Conservation (phyloP, 2,329 filamentous ascomycete genomes). For the Alternaria dauci region DNA sequence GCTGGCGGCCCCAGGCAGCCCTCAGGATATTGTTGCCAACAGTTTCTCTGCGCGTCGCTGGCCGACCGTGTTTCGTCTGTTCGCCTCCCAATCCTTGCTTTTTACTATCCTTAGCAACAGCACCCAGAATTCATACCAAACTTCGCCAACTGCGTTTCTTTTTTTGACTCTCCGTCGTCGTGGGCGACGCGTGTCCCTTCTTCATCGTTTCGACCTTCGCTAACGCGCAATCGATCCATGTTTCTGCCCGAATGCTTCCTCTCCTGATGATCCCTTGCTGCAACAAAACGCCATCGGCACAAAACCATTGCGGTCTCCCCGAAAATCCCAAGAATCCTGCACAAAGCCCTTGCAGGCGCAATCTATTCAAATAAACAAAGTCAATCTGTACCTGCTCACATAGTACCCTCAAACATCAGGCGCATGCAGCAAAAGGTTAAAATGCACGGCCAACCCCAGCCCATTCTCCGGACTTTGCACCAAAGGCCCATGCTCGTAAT, state of each 20-base stretch:
- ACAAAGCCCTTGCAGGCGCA: slow-evolving; percentile 3
- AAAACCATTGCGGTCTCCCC: background rate
- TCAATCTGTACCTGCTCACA: slow-evolving; percentile 8
- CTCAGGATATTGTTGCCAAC: slow-evolving; percentile 4
- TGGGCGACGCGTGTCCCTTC: slow-evolving; percentile 15
- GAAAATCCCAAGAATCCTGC: background rate
- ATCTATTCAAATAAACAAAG: slow-evolving; percentile 15
- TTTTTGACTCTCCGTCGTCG: slow-evolving; percentile 2
- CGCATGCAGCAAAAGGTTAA: slow-evolving; percentile 7
- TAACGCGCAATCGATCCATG: background rate
- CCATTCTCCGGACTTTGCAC: slow-evolving; percentile 10
- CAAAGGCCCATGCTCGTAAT: slow-evolving; percentile 12
- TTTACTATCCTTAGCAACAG: slow-evolving; percentile 14
- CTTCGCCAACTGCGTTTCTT: background rate
- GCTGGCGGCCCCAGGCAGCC: slow-evolving; percentile 2
- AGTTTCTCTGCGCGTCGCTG: slow-evolving; percentile 7
- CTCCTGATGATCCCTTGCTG: slow-evolving; percentile 9
- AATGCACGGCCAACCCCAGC: slow-evolving; percentile 12
- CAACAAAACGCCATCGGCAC: slow-evolving; percentile 8
- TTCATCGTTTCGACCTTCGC: background rate
- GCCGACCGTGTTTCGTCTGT: slow-evolving; percentile 9
- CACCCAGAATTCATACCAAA: background rate
- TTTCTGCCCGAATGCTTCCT: background rate
- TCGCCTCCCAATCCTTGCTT: background rate
- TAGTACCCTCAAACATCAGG: background rate